Evolutionary conservation across 179 eudicot genomes (phyloP).

Genomic region (Vitellaria paradoxa): DNA sequence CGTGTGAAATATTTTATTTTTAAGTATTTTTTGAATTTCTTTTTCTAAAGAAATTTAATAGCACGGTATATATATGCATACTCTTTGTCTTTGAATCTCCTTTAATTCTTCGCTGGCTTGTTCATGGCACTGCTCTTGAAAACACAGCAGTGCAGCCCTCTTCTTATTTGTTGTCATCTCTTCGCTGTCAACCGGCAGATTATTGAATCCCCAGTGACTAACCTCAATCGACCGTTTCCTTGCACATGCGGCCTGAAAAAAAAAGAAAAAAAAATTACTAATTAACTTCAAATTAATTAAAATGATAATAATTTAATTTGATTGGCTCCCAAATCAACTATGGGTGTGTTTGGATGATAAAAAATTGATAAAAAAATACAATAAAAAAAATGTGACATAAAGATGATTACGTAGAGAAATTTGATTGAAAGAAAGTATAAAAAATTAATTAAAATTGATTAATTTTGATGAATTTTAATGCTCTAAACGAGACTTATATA

Average conservation of each 20-base stretch:
- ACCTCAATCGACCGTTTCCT: neutral
- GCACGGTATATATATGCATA: neutral
- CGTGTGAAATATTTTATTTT: too few relatives aligned
- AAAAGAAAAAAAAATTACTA: neutral
- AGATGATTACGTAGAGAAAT: too few relatives aligned
- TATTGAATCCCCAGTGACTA: neutral
- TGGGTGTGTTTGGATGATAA: too few relatives aligned
- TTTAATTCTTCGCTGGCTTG: conserved; percentile 4
- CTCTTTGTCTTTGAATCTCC: neutral
- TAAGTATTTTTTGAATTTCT: too few relatives aligned
- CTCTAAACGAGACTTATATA: too few relatives aligned
- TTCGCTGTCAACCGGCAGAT: neutral
- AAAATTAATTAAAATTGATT: too few relatives aligned
- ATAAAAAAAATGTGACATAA: too few relatives aligned
- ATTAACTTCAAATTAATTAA: too few relatives aligned
- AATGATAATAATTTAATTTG: neutral
- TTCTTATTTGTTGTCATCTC: conserved; percentile 3
- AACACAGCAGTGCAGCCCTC: neutral
- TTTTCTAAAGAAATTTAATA: too few relatives aligned
- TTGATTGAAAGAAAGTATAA: too few relatives aligned
- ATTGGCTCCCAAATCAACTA: neutral
- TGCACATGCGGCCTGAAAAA: neutral
- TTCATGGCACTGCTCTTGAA: conserved; percentile 4
- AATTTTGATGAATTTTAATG: too few relatives aligned
- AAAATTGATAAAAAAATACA: neutral